These are phyloP conservation scores for Stagonosporopsis tanaceti DNA, from an alignment of 2,329 filamentous ascomycete species.

Conservation along the genomic window DNA sequence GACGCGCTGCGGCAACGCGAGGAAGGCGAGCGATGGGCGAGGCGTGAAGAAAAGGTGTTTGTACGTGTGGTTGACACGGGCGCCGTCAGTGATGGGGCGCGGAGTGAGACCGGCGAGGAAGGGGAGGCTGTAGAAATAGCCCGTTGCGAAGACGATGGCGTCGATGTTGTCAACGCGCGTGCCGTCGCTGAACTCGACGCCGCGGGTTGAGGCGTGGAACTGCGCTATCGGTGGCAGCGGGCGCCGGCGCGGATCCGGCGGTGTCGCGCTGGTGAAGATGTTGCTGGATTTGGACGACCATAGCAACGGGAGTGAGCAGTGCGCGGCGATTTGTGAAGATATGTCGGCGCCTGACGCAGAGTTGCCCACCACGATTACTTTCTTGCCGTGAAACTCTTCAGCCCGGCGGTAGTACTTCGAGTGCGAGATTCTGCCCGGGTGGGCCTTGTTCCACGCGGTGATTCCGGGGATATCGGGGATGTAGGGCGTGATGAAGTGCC, in stretches of 20 bases:
- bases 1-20: constrained; percentile 78
- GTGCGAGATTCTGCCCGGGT: constrained; percentile 54
- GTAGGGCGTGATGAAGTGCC: constrained; percentile 58
- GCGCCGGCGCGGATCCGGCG: constrained; percentile 60
- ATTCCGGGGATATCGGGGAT: constrained; percentile 54
- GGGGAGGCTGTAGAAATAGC: constrained; percentile 85
- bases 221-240: constrained; percentile 63
- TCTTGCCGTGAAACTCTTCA: constrained; percentile 68
- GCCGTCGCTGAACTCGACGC: constrained; percentile 72
- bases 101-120: constrained; percentile 68
- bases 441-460: constrained; percentile 48
- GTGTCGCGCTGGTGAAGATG: constrained; percentile 26
- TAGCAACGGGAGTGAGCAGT: constrained; percentile 68
- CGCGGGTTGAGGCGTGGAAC: constrained; percentile 65
- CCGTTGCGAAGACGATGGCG: constrained; percentile 84
- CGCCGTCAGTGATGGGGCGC: constrained; percentile 71
- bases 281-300: constrained; percentile 33
- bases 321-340: constrained; percentile 73
- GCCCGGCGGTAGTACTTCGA: constrained; percentile 81
- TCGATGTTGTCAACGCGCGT: constrained; percentile 73
- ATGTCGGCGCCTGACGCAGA: constrained; percentile 87
- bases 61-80: constrained; percentile 75
- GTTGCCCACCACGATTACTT: constrained; percentile 84
- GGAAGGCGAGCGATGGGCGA: constrained; percentile 80
- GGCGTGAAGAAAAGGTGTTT: constrained; percentile 79